Percentiles rank a stretch among this genome's conserved stretches.
Evolutionary conservation across 495 filamentous ascomycete genomes (phyloP).

Genomic region (Penicillium bovifimosum): DNA sequence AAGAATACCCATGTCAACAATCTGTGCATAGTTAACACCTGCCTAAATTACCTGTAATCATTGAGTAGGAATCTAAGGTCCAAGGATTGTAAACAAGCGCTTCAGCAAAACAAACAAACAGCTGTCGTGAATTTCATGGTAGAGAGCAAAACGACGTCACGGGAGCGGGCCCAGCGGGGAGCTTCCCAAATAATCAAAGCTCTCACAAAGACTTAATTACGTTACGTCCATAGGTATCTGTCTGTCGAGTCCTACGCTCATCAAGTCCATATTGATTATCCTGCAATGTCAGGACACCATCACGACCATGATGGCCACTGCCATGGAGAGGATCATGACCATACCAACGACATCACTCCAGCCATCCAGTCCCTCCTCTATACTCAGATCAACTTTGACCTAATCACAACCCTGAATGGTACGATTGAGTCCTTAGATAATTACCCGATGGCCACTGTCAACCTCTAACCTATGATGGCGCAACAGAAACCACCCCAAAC

Average conservation of each 20-base stretch:
- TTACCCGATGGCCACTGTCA: not conserved
- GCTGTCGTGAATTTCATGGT: not conserved
- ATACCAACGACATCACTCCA: conserved; percentile 85
- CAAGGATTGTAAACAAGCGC: no score
- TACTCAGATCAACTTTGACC: conserved; percentile 83
- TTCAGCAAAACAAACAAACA: no score
- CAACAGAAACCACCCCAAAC: conserved; percentile 50
- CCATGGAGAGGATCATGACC: conserved; percentile 57
- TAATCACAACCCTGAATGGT: conserved; percentile 79
- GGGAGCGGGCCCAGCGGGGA: conserved; percentile 12
- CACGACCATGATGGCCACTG: conserved; percentile 42
- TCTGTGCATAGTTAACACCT: not conserved
- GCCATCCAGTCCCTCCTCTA: conserved; percentile 85
- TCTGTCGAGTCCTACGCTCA: not conserved
- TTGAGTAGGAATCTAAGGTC: no score
- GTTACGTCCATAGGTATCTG: no score
- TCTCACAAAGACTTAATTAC: no score
- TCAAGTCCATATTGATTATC: not conserved
- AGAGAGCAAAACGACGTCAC: conserved; percentile 17
- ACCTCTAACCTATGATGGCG: conserved; percentile 4
- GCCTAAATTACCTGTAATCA: not conserved
- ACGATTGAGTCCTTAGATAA: not conserved
- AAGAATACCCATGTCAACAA: conserved; percentile 13
- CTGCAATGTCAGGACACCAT: conserved; percentile 39
- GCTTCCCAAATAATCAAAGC: not conserved